A percentile compares a stretch with the other conserved stretches of the same genome.
Conservation (phyloP, 495 filamentous ascomycete genomes). For the Podospora anserina region DNA sequence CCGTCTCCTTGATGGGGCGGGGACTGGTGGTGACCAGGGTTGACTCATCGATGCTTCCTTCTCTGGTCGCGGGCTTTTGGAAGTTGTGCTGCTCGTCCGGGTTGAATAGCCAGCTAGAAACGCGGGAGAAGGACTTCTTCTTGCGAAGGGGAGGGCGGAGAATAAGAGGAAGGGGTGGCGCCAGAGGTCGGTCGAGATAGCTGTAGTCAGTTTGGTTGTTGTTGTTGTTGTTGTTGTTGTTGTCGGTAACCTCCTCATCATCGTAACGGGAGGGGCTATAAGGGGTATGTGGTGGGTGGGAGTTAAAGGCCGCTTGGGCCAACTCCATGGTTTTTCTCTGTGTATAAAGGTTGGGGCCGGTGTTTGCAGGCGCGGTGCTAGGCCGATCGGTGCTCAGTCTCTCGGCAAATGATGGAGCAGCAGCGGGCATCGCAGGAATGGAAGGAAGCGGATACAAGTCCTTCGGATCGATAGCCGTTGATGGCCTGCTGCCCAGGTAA, state of each 20-base stretch:
- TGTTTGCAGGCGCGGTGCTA: constrained; percentile 33
- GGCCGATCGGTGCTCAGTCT: constrained; percentile 43
- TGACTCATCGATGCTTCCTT: constrained; percentile 1
- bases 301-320: constrained; percentile 20
- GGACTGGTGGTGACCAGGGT: constrained; percentile 47
- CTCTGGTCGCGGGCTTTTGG: not conserved
- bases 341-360: constrained; percentile 15
- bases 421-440: constrained; percentile 45
- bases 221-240: constrained; percentile 11
- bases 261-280: not conserved
- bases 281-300: constrained; percentile 16
- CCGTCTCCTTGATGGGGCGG: constrained; percentile 41
- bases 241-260: constrained; percentile 5
- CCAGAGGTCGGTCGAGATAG: constrained; percentile 39
- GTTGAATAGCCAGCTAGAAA: constrained; percentile 54
- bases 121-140: constrained; percentile 56
- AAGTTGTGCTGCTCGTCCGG: constrained; percentile 17
- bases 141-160: constrained; percentile 50
- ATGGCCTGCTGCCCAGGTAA: constrained; percentile 49
- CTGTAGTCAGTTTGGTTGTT: constrained; percentile 5
- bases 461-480: constrained; percentile 27
- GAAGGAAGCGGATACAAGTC: constrained; percentile 42
- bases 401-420: constrained; percentile 50
- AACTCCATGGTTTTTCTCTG: constrained; percentile 22
- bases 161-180: constrained; percentile 51